Conservation (phyloP, 441 rosid genomes). For the Euphorbia corollata region DNA sequence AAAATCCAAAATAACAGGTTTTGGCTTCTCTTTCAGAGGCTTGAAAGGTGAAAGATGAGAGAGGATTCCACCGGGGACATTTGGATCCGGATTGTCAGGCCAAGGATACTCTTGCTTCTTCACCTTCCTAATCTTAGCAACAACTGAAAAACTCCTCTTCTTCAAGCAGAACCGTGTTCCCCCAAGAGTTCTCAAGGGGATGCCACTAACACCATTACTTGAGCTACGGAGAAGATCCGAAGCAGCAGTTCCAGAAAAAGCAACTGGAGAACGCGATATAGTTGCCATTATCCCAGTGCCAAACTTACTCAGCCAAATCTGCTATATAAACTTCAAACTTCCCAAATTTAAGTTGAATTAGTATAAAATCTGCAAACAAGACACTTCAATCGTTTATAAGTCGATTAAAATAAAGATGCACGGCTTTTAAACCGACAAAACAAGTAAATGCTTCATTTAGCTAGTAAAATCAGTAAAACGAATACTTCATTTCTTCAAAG, state of each 20-base stretch:
- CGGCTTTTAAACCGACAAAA: background rate
- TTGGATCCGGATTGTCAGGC: conserved; percentile 84
- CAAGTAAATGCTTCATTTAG: background rate
- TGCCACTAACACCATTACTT: conserved; percentile 39
- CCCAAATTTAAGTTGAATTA: conserved; percentile 3
- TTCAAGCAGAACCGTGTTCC: conserved; percentile 30
- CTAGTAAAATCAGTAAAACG: background rate
- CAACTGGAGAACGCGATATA: conserved; percentile 40
- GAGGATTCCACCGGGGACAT: conserved; percentile 76
- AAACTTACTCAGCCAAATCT: conserved; percentile 18
- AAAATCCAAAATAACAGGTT: conserved; percentile 75
- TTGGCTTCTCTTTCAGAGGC: conserved; percentile 62
- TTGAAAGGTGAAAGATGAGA: conserved; percentile 72
- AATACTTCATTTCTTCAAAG: too few species aligned
- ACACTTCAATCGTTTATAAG: background rate
- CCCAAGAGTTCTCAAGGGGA: conserved; percentile 51
- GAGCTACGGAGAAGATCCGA: conserved; percentile 84
- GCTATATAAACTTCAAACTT: conserved; percentile 16
- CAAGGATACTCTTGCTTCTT: conserved; percentile 86
- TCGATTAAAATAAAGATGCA: background rate
- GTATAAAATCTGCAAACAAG: conserved; percentile 12
- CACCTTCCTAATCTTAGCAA: conserved; percentile 60
- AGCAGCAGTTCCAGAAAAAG: conserved; percentile 41
- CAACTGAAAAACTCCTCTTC: conserved; percentile 31
- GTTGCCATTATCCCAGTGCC: conserved; percentile 46